Percentiles rank a stretch among this genome's conserved stretches.
Conservation (phyloP, 2,329 filamentous ascomycete genomes). For the Furcasterigmium furcatum region DNA sequence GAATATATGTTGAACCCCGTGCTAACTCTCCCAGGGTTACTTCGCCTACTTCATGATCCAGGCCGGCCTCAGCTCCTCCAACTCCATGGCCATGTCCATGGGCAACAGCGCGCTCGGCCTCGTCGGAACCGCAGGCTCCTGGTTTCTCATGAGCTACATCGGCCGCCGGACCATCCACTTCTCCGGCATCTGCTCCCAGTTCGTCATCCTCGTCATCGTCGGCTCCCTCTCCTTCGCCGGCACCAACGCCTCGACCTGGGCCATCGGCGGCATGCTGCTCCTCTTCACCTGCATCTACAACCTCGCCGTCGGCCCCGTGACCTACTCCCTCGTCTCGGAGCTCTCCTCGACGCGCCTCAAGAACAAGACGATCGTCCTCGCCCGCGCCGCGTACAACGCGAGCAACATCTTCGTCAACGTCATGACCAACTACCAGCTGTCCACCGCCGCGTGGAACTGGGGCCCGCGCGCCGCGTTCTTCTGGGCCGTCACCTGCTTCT, state of each 20-base stretch:
- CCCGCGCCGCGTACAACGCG: constrained; percentile 43
- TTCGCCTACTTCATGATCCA: constrained; percentile 26
- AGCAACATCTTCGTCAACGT: constrained; percentile 48
- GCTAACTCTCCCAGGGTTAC: constrained; percentile 5
- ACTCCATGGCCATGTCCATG: constrained; percentile 43
- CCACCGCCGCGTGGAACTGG: constrained; percentile 42
- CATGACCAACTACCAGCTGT: constrained; percentile 45
- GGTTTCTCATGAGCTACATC: constrained; percentile 44
- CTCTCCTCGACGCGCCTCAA: constrained; percentile 51
- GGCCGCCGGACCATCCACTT: constrained; percentile 49
- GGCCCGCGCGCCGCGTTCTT: constrained; percentile 43
- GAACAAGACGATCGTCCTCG: constrained; percentile 51
- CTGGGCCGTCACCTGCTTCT: constrained; percentile 43
- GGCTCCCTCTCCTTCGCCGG: constrained; percentile 32
- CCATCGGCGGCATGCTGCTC: constrained; percentile 44
- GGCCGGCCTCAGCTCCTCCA: constrained; percentile 38
- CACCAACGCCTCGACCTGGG: constrained; percentile 31
- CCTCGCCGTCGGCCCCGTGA: constrained; percentile 50
- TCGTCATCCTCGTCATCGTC: constrained; percentile 35
- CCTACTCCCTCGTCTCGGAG: constrained; percentile 50
- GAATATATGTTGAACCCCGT: constrained; percentile 5
- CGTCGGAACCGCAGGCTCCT: constrained; percentile 47
- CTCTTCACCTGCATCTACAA: constrained; percentile 52
- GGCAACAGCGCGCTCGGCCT: constrained; percentile 47
- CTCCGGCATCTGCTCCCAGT: constrained; percentile 36